A percentile compares a stretch with the other conserved stretches of the same genome.
Evolutionary conservation across 2,329 filamentous ascomycete species (phyloP).

Genomic region (Beauveria sp.): DNA sequence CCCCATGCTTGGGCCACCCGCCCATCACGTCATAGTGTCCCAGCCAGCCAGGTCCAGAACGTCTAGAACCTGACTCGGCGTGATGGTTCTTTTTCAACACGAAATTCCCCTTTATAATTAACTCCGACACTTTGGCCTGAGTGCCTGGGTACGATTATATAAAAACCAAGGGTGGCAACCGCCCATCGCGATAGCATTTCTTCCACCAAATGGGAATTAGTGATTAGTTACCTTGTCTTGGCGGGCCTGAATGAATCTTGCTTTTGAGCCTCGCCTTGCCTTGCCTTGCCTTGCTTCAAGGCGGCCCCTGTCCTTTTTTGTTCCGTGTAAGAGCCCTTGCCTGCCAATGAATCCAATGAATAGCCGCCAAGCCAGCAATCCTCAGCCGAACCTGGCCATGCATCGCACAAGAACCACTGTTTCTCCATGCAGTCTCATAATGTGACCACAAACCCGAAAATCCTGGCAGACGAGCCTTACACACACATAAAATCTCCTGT

Average conservation of each 20-base stretch:
- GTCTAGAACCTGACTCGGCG: neutral
- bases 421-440: neutral
- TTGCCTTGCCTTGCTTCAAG: neutral
- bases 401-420: neutral
- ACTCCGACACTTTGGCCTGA: neutral
- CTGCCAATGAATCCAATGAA: neutral
- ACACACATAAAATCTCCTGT: neutral
- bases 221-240: neutral
- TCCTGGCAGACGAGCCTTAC: neutral
- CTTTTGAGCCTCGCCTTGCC: neutral
- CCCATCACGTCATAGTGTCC: constrained; percentile 7
- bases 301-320: neutral
- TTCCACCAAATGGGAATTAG: neutral
- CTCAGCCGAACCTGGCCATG: neutral
- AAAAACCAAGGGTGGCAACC: too few relatives aligned
- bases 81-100: neutral
- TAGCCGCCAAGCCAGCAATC: neutral
- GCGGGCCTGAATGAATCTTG: neutral
- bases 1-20: neutral
- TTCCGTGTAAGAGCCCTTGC: neutral
- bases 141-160: too few relatives aligned
- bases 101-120: neutral
- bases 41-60: constrained; percentile 7
- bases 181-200: too few relatives aligned
- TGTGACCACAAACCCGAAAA: neutral